Evolutionary conservation across 495 filamentous ascomycete species (phyloP), one percentile per base, ranked within the genome.

Genomic region (Melanomma pulvis-pyrius): DNA sequence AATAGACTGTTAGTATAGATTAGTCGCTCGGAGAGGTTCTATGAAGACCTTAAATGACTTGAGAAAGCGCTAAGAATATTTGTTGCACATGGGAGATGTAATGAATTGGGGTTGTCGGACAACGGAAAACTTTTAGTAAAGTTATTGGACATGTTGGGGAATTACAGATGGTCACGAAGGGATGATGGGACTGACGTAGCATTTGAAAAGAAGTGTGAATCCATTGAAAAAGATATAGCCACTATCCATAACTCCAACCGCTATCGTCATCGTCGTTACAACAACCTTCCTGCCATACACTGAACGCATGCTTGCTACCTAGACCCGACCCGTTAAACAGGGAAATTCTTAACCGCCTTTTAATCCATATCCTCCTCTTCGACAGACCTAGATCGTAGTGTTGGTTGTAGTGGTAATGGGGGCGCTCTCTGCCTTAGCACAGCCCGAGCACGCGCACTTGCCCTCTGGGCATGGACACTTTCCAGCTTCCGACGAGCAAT

Each of bases 391-490:
- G 25, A 6, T n/a, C 1, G 26, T 32, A 29, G 19, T 39, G 17
- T 28, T 26, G 11, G 25, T 29, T 9, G 51, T 54, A 8, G 51
- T 36, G 19, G 54, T 34, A 4, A 22, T 53, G 19, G 53, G 0
- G 15, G 9, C 44, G 49, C 54, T 52, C 17, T 56, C 63, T 17
- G 64, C 56, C 73, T 77, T 76, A 21, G 67, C 56, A 63, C 74
- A 81, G 47, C 69, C 74, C 0, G 66, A 59, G 66, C 79, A 81
- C 13, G 74, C 76, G 36, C 79, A 81, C 55, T 75, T 71, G 30
- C 79, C 78, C 4, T 72, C 66, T 24, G 65, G 64, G 56, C 78
- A 82, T 25, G 74, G 63, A 62, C 80, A 82, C 48, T 71, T 69
- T n/a, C 63, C 71, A 21, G 76, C 69, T 41, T 61, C 59, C 4